A percentile compares a stretch with the other conserved stretches of the same genome.
phyloP scores from a whole-genome alignment of 2,329 filamentous ascomycete genomes.

The Sclerotinia subarctica region DNA sequence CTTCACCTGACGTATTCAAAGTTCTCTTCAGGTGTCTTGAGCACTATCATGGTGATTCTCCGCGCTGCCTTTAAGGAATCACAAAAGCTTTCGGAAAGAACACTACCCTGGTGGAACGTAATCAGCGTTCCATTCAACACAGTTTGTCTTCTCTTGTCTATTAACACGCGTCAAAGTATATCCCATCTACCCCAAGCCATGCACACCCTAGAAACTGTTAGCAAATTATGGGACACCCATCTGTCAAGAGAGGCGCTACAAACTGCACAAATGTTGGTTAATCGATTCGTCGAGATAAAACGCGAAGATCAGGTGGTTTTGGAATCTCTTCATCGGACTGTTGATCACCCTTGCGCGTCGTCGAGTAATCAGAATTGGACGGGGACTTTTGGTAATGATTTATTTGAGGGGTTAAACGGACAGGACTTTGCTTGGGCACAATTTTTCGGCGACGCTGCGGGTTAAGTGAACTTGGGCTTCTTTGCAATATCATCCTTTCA shows the following conservation, averaged over 20 bases:
- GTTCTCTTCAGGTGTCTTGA: slow-evolving; percentile 12
- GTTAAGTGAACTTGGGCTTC: not conserved
- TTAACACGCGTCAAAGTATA: slow-evolving; percentile 27
- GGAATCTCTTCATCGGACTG: slow-evolving; percentile 25
- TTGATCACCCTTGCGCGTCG: slow-evolving; percentile 14
- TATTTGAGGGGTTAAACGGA: not conserved
- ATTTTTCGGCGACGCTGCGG: slow-evolving; percentile 6
- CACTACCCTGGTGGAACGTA: slow-evolving; percentile 31
- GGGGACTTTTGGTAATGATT: not conserved
- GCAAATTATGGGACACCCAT: slow-evolving; percentile 24
- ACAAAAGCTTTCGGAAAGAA: slow-evolving; percentile 20
- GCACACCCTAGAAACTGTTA: slow-evolving; percentile 25
- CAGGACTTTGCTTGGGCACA: slow-evolving; percentile 14
- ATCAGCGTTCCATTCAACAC: slow-evolving; percentile 28
- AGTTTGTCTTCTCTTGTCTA: slow-evolving; percentile 28
- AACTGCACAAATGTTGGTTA: slow-evolving; percentile 30
- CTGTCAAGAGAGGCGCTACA: slow-evolving; percentile 29
- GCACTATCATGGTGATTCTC: slow-evolving; percentile 23
- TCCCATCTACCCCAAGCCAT: slow-evolving; percentile 25
- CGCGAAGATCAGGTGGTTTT: slow-evolving; percentile 23
- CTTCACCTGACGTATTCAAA: slow-evolving; percentile 17
- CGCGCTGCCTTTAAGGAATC: slow-evolving; percentile 26
- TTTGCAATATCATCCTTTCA: not conserved
- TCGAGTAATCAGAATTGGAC: not conserved
- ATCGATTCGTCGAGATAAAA: slow-evolving; percentile 26